Evolutionary conservation across 495 filamentous ascomycete genomes (phyloP), one percentile per base, ranked within the genome.

Genomic region (Cercophora samala): DNA sequence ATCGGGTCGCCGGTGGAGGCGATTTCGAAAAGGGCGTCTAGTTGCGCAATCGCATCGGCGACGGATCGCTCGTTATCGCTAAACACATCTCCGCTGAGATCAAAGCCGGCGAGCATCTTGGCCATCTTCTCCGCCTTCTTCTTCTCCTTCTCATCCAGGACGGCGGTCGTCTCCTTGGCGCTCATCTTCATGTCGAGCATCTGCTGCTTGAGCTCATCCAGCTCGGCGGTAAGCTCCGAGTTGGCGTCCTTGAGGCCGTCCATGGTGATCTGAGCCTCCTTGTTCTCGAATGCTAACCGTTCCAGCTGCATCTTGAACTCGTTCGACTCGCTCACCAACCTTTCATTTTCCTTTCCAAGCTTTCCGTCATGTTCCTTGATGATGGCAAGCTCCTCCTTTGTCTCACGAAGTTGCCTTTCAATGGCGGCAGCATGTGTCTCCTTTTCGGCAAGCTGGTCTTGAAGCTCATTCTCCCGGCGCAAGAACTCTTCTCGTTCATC

Each of bases 91-190:
- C 88, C 90, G 51, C 91, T 93, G 37, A 97, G 85, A 73, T 98
- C 93, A 68, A 99, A 97, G 5, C 94, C 91, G 60, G 95, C 94
- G 94, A 99, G 97, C 95, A 99, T 99, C 86, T 97, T 92, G 26
- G 95, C 95, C 95, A 99, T 99, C 75, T 93, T 92, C 81, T 98
- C 95, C 5, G 92, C 91, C 83, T 98, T 99, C 83, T 93, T 93
- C 84, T 92, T 93, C 78, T 98, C 95, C 82, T 98, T 99, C 79
- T 97, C 95, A 71, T 97, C 93, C 3, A 94, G 75, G 17, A 89
- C 89, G 1, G 91, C 91, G 29, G 86, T 89, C 4, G 91, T 96
- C 79, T 97, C 96, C 81, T 93, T 95, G 60, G 94, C 93, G 70
- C 86, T 91, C 91, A 99, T 96, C 78, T 92, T 92, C 32, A 94